These are phyloP conservation scores for Xylaria sp. DNA, from an alignment of 2,329 filamentous ascomycete species.

Conservation along the genomic window DNA sequence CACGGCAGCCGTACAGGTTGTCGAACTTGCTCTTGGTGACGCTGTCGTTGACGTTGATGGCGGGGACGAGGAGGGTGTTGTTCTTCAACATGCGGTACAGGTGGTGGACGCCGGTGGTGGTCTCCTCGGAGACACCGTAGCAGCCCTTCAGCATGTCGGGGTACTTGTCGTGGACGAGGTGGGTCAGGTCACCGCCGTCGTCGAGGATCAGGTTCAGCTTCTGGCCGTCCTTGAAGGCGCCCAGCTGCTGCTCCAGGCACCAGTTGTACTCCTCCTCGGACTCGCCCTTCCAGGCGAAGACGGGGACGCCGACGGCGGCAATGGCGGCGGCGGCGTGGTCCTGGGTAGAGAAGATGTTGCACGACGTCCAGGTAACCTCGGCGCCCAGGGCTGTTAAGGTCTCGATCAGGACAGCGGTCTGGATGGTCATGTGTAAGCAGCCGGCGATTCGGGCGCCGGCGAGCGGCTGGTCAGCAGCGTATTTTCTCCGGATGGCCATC, in stretches of 20 bases:
- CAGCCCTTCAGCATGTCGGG: constrained; percentile 97
- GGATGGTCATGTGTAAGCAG: constrained; percentile 99
- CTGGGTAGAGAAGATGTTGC: constrained; percentile 99
- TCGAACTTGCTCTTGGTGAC: constrained; percentile 99
- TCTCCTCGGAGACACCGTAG: constrained; percentile 99
- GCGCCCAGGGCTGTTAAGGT: constrained; percentile 92
- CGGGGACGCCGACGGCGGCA: constrained; percentile 87
- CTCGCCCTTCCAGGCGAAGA: constrained; percentile 82
- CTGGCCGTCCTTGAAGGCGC: constrained; percentile 95
- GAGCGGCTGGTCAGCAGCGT: constrained; percentile 89
- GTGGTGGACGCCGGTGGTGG: constrained; percentile 99
- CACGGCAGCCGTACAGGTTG: constrained; percentile 99
- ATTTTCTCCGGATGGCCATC: constrained; percentile 92
- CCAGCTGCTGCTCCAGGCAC: constrained; percentile 98
- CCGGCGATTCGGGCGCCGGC: constrained; percentile 94
- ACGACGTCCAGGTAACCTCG: constrained; percentile 98
- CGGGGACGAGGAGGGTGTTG: constrained; percentile 83
- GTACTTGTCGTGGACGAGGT: constrained; percentile 97
- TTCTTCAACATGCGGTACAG: constrained; percentile 98
- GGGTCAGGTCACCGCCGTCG: constrained; percentile 95
- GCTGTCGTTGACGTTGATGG: constrained; percentile 99
- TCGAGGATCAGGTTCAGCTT: constrained; percentile 98
- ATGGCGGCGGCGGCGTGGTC: constrained; percentile 98
- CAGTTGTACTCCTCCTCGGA: constrained; percentile 99
- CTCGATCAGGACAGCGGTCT: constrained; percentile 99